Conservation (phyloP, 305 asterid genomes). For the Fraxinus latifolia region DNA sequence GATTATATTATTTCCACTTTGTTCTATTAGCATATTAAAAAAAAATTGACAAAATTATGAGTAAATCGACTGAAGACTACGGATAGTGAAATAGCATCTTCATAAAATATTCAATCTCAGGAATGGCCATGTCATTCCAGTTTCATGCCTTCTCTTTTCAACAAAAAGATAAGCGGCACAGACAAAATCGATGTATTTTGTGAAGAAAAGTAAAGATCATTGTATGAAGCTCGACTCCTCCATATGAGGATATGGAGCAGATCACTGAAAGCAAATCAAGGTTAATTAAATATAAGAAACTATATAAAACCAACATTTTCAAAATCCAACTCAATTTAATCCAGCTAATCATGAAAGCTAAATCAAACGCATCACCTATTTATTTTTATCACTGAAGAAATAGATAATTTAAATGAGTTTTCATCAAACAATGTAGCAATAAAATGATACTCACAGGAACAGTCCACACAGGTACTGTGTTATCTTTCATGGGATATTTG, state of each 20-base stretch:
- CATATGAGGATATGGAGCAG: neutral
- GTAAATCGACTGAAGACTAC: neutral
- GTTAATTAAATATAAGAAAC: neutral
- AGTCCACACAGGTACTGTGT: conserved; percentile 81
- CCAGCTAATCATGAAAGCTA: neutral
- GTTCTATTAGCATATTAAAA: neutral
- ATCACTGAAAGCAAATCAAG: neutral
- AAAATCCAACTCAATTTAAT: neutral
- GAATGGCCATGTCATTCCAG: neutral
- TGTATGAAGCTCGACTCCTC: neutral
- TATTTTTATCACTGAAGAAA: neutral
- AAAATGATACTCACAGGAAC: conserved; percentile 66
- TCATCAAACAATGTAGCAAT: neutral
- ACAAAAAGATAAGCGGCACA: neutral
- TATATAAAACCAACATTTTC: neutral
- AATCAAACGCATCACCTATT: neutral
- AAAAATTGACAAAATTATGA: neutral
- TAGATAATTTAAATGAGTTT: neutral
- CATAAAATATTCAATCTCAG: neutral
- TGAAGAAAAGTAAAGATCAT: neutral
- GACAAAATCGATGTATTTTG: neutral
- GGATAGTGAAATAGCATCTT: neutral
- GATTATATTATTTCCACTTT: conserved; percentile 2
- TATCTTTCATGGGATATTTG: conserved; percentile 74
- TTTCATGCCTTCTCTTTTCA: neutral